These are phyloP conservation scores for Cerioporus squamosus DNA, from an alignment of 1,284 basidiomycete genomes.

Conservation along the genomic window DNA sequence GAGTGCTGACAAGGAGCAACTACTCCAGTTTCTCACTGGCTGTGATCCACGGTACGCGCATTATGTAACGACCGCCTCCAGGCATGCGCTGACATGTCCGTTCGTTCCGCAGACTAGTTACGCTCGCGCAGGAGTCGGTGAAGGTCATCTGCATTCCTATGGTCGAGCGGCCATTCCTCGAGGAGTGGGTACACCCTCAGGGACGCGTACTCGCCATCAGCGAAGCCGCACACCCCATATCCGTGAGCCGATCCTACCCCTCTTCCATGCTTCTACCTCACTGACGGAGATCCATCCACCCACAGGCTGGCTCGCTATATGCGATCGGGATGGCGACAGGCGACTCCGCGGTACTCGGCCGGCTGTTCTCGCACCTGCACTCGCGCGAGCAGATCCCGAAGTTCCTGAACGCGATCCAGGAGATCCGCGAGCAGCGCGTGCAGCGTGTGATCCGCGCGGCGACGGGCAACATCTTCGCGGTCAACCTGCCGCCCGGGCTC, in stretches of 20 bases:
- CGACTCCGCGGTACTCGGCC: conserved; percentile 60
- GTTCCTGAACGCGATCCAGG: conserved; percentile 57
- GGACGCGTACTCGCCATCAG: conserved; percentile 31
- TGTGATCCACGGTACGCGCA: not conserved
- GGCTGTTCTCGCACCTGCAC: conserved; percentile 58
- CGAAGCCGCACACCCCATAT: conserved; percentile 54
- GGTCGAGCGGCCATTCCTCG: conserved; percentile 23
- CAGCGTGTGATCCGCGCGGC: conserved; percentile 19
- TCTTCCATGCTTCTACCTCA: not conserved
- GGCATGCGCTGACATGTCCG: not conserved
- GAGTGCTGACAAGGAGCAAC: not conserved
- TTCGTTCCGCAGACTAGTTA: conserved; percentile 6
- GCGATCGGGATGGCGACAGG: conserved; percentile 54
- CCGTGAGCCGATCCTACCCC: conserved; percentile 39
- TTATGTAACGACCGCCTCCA: too few relatives aligned
- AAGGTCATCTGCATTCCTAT: conserved; percentile 16
- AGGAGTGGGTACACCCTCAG: conserved; percentile 33
- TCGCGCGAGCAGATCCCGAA: conserved; percentile 52
- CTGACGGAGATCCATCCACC: too few relatives aligned
- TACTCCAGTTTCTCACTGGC: conserved; percentile 6
- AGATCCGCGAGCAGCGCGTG: conserved; percentile 40
- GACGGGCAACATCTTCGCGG: conserved; percentile 25
- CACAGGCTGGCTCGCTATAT: conserved; percentile 57
- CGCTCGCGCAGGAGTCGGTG: conserved; percentile 14
- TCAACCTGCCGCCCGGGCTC: conserved; percentile 25